A percentile compares a stretch with the other conserved stretches of the same genome.
Evolutionary conservation across 208 protist species (phyloP).

Genomic region (Leishmania tropica): DNA sequence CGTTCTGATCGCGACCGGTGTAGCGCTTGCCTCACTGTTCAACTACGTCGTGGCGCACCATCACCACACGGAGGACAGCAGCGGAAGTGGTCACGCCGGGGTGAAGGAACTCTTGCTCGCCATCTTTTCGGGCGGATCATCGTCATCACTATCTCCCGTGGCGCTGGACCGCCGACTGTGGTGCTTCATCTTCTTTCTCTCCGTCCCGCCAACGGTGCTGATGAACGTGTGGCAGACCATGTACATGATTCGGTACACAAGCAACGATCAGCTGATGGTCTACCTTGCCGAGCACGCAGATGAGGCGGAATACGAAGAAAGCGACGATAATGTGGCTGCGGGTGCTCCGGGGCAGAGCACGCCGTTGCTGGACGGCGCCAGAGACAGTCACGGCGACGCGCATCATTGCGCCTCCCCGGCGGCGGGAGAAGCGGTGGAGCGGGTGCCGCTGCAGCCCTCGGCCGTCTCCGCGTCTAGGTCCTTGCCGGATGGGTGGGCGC

Average conservation of each 20-base stretch:
- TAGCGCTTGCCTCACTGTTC: conserved; percentile 46
- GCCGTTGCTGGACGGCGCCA: neutral
- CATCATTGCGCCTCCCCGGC: neutral
- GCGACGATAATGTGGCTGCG: neutral
- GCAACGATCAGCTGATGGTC: conserved; percentile 22
- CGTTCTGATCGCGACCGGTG: conserved; percentile 40
- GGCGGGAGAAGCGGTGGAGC: neutral
- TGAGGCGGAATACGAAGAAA: neutral
- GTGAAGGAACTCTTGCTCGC: neutral
- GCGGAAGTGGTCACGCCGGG: neutral
- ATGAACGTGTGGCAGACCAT: conserved; percentile 78
- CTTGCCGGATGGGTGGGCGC: neutral
- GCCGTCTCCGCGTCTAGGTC: neutral
- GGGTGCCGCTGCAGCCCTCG: neutral
- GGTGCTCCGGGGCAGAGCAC: neutral
- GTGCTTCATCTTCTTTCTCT: conserved; percentile 78
- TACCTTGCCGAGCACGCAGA: conserved; percentile 15
- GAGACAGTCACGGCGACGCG: neutral
- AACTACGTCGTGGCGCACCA: conserved; percentile 15
- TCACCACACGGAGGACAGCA: neutral
- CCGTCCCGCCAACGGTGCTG: conserved; percentile 62
- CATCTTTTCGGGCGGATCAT: conserved; percentile 3
- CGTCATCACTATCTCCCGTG: neutral
- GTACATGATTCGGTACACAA: conserved; percentile 77
- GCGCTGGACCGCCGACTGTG: conserved; percentile 36